A percentile compares a stretch with the other conserved stretches of the same genome.
These are phyloP conservation scores for Podospora sp. DNA, from an alignment of 495 filamentous ascomycete genomes.

Conservation along the genomic window DNA sequence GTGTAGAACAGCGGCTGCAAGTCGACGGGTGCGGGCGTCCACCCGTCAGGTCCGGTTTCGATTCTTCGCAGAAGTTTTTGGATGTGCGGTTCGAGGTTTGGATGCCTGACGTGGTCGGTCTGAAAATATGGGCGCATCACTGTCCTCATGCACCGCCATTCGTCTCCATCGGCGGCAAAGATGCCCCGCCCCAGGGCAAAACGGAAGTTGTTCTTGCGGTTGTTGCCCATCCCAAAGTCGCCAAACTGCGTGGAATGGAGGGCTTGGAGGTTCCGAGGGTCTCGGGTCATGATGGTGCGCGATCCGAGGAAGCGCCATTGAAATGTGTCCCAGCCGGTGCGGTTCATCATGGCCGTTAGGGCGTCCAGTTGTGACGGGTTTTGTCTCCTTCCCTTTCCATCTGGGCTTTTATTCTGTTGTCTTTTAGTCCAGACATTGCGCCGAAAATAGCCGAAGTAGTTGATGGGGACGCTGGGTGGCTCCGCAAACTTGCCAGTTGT, in stretches of 20 bases:
- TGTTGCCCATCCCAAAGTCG: constrained; percentile 4
- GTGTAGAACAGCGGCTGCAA: constrained; percentile 58
- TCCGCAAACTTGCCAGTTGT: neutral
- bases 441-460: constrained; percentile 3
- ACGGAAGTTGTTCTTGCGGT: constrained; percentile 8
- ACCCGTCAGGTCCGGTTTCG: neutral
- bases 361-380: neutral
- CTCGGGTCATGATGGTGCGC: neutral
- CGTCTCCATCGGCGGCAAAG: constrained; percentile 7
- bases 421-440: constrained; percentile 6
- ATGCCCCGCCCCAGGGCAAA: constrained; percentile 2
- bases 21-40: constrained; percentile 41
- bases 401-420: neutral
- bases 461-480: neutral
- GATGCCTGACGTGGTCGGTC: constrained; percentile 2
- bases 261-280: neutral
- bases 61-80: neutral
- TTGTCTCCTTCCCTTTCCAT: neutral
- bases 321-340: constrained; percentile 3
- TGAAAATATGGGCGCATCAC: constrained; percentile 1
- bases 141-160: neutral
- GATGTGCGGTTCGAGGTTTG: neutral
- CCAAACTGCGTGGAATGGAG: neutral
- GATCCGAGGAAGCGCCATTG: constrained; percentile 4
- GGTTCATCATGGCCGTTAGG: constrained; percentile 6